These are phyloP conservation scores for Nemania sp. DNA, from an alignment of 2,329 filamentous ascomycete genomes.

Conservation along the genomic window DNA sequence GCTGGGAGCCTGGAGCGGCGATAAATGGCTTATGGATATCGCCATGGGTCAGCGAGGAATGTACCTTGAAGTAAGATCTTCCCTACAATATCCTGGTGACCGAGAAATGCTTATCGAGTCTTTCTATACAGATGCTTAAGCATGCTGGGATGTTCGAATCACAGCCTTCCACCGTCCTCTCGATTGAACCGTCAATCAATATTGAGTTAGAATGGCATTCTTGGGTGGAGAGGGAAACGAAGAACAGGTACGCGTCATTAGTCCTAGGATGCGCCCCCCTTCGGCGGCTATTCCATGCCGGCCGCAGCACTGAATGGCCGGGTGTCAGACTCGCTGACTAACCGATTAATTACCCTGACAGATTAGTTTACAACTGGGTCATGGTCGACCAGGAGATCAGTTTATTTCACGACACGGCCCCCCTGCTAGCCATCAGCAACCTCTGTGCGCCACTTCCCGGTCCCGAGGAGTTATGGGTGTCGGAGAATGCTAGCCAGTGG, in stretches of 20 bases:
- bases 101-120: conserved; percentile 19
- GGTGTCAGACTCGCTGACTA: background rate
- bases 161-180: conserved; percentile 59
- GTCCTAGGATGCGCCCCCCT: conserved; percentile 34
- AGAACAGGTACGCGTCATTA: conserved; percentile 65
- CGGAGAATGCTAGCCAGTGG: conserved; percentile 70
- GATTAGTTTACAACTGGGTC: conserved; percentile 80
- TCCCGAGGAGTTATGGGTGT: conserved; percentile 72
- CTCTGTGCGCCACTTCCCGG: conserved; percentile 73
- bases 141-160: conserved; percentile 75
- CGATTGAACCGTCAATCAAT: conserved; percentile 57
- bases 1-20: conserved; percentile 78
- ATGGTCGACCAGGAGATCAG: conserved; percentile 80
- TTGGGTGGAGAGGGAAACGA: conserved; percentile 74
- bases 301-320: conserved; percentile 21
- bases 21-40: conserved; percentile 83
- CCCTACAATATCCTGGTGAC: background rate
- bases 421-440: conserved; percentile 73
- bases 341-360: conserved; percentile 47
- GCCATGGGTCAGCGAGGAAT: conserved; percentile 79
- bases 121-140: conserved; percentile 68
- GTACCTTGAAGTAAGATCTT: conserved; percentile 70
- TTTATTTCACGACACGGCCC: conserved; percentile 72
- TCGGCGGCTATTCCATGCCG: background rate
- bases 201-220: conserved; percentile 68